Base-by-base conservation (phyloP, 805 yeast genomes). In the Candida stauntonica region DNA sequence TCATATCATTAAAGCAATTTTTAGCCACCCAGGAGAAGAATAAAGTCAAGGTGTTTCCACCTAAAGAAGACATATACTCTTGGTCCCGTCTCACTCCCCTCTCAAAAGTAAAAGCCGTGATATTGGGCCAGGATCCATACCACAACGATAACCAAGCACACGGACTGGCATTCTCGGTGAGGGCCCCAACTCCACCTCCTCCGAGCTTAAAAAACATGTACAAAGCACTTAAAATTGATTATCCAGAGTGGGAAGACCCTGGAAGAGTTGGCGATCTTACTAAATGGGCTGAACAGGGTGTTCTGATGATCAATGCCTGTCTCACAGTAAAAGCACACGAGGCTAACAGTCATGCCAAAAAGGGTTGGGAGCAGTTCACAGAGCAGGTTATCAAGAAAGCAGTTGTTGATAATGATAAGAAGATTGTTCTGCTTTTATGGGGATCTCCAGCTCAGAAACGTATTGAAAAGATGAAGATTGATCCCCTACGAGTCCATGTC, bases 71-170 rank as follows among this genome's bases (percentile, higher is more conserved):
- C 43, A 76, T 93, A 16, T 93, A 93, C 58, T 86, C 97, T 0
- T 93, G 98, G 97, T 80, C 94, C 2, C 73, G 87, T 23, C 68
- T 80, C 14, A 87, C 98, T 0, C 95, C 96, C 0, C 65, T 91
- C 16, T 66, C 76, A 4, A 59, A 73, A 3, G 84, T 88, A 15
- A 80, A 78, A 53, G 93, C 91, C 19, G 72, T 93, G 1, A 73
- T 93, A 11, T 66, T 93, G 31, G 99, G 99, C 1, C 99, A 93
- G 60, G 99, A 93, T 58, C 99, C 99, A 1, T 93, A 93, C 58
- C 99, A 93, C 61, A 87, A 88, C 58, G 62, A 62, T 51, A 84
- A 85, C 57, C 99, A 93, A 60, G 99, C 99, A 0, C 99, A 93
- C 55, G 99, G 99, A 0, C 65, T 93, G 20, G 98, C 99, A 3